phyloP scores from a whole-genome alignment of 768 basidiomycete species.

The Paxillus ammoniavirescens region DNA sequence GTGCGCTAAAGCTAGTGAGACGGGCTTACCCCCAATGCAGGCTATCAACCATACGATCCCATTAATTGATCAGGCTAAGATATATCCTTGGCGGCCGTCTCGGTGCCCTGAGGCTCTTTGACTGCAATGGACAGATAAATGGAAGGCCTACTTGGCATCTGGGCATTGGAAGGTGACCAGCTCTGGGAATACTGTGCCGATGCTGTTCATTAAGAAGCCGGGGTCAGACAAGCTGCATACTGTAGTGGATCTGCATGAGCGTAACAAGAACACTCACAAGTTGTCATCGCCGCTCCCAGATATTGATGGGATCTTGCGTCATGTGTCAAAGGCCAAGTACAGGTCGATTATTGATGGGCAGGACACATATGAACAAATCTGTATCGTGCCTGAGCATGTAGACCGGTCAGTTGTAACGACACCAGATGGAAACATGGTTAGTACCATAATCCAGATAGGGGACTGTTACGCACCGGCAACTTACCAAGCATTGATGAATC shows the following conservation, averaged over 20 bases:
- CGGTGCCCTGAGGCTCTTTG: neutral
- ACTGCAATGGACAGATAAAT: conserved; percentile 1
- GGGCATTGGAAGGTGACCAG: neutral
- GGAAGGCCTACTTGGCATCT: neutral
- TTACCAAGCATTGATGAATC: conserved; percentile 44
- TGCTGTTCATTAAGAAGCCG: conserved; percentile 3
- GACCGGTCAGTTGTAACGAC: conserved; percentile 36
- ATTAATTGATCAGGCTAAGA: neutral
- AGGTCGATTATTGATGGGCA: conserved; percentile 6
- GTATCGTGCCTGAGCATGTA: conserved; percentile 1
- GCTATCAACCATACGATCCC: conserved; percentile 7
- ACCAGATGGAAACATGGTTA: conserved; percentile 36
- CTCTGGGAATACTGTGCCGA: neutral
- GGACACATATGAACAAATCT: conserved; percentile 23
- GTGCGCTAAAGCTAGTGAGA: neutral
- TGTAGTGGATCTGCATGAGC: conserved; percentile 4
- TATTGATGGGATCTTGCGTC: conserved; percentile 11
- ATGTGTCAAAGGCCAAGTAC: neutral
- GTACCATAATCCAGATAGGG: neutral
- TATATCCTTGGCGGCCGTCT: neutral
- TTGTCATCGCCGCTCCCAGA: conserved; percentile 10
- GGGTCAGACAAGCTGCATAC: neutral
- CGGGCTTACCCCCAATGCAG: neutral
- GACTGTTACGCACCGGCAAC: conserved; percentile 36
- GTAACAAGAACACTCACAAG: conserved; percentile 20